Base-by-base conservation (phyloP, 208 protist genomes). In the Acanthamoeba sp. region DNA sequence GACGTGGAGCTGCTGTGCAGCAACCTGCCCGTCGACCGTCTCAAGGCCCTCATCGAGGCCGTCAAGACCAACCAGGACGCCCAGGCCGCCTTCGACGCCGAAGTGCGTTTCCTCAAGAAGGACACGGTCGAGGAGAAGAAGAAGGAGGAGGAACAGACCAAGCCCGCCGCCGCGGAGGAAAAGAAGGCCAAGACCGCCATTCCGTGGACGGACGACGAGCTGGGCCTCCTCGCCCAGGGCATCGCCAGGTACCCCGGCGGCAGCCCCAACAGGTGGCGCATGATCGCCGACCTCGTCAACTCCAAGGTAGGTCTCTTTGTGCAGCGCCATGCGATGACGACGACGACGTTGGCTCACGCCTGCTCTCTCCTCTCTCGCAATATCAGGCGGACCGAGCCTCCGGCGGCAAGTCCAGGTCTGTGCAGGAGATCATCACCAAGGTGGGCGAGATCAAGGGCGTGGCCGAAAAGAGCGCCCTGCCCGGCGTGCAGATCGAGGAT, bases 191-290 rank as follows among this genome's bases (percentile, higher is more conserved):
- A 97, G 94, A 22, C 22, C 22, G 48, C 64, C 18, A 91, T 45
- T 9, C 95, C 96, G 71, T 99, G 98, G 98, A 98, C 97, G 14
- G 97, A 98, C 20, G 98, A 99, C 2, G 98, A 99, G 94, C 97
- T 99, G 29, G 89, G 95, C 36, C 96, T 98, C n/a, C 97, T 99
- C 42, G 97, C 98, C 80, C 99, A 99, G 95, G 98, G 98, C 10
- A 98, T 97, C 14, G 97, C 97, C 40, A 99, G 98, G 95, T 99
- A 97, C 94, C 99, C 98, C 29, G 97, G 97, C 18, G 98, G 98
- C 50, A 96, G 98, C 4, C 94, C 97, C 29, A 98, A 99, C 50
- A 97, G 99, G 82, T 99, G 98, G 98, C 95, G 95, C 34, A 98
- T 98, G 62, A 98, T 99, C 82, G 95, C 97, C 32, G 94, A 96